Conservation (phyloP, 495 filamentous ascomycete species). For the Neurospora tetraspora region DNA sequence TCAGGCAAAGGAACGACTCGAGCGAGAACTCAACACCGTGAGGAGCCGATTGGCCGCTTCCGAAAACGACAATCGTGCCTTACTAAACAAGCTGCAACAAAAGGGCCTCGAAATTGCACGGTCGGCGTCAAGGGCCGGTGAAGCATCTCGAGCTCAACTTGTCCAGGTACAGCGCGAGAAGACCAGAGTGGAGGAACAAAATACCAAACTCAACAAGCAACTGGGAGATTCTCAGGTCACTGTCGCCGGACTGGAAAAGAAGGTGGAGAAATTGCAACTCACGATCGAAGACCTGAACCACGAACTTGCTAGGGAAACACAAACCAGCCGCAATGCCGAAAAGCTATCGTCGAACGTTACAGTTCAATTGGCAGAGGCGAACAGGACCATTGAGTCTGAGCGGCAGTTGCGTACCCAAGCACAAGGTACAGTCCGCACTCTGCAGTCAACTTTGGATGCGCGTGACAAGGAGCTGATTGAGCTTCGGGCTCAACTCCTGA, state of each 20-base stretch:
- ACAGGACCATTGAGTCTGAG: constrained; percentile 84
- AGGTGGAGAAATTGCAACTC: constrained; percentile 87
- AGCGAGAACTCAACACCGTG: constrained; percentile 84
- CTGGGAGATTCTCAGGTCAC: constrained; percentile 80
- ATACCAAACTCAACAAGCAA: constrained; percentile 69
- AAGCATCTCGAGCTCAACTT: constrained; percentile 73
- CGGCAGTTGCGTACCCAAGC: constrained; percentile 76
- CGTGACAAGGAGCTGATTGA: constrained; percentile 71
- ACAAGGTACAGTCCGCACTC: constrained; percentile 71
- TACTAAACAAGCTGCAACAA: constrained; percentile 93
- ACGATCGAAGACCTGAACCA: constrained; percentile 90
- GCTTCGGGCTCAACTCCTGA: constrained; percentile 66
- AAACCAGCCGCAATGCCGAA: constrained; percentile 83
- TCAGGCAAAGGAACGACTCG: constrained; percentile 84
- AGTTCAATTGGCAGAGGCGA: constrained; percentile 78
- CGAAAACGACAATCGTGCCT: constrained; percentile 91
- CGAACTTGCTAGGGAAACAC: constrained; percentile 82
- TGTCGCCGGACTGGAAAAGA: constrained; percentile 82
- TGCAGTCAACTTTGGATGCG: constrained; percentile 67
- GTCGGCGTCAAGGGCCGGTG: constrained; percentile 75
- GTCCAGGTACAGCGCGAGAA: constrained; percentile 75
- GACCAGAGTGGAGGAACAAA: constrained; percentile 71
- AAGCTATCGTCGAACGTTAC: constrained; percentile 75
- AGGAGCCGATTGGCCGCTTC: constrained; percentile 87
- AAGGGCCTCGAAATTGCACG: constrained; percentile 95